Evolutionary conservation across 768 basidiomycete genomes (phyloP).

Genomic region (Leucocoprinus sp.): DNA sequence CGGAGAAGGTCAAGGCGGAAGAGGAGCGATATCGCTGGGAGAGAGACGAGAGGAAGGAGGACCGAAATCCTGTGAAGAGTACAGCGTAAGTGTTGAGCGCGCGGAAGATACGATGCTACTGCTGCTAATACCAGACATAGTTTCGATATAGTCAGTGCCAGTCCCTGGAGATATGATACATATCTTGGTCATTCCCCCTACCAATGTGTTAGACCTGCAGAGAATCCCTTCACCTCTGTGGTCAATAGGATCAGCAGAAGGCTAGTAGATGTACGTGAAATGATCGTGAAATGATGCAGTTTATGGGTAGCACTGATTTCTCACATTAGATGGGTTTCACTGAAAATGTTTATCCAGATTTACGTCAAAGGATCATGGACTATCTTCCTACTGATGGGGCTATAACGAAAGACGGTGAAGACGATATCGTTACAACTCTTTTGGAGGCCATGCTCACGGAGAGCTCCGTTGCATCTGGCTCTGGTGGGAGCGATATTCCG

Average conservation of each 20-base stretch:
- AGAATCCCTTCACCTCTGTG: slow-evolving; percentile 31
- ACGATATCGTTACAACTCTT: slow-evolving; percentile 56
- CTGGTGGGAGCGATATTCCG: slow-evolving; percentile 26
- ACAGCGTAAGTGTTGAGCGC: slow-evolving; percentile 3
- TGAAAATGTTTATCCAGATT: slow-evolving; percentile 42
- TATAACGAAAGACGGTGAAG: slow-evolving; percentile 48
- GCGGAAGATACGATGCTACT: slow-evolving; percentile 19
- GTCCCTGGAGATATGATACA: slow-evolving; percentile 28
- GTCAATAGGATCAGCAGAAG: slow-evolving; percentile 45
- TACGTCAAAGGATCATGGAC: slow-evolving; percentile 41
- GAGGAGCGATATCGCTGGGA: slow-evolving; percentile 64
- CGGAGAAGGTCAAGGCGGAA: slow-evolving; percentile 63
- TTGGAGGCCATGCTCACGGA: slow-evolving; percentile 45
- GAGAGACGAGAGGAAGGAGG: slow-evolving; percentile 39
- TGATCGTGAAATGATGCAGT: background rate
- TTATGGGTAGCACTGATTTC: slow-evolving; percentile 10
- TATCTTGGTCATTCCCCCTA: slow-evolving; percentile 28
- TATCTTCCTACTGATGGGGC: slow-evolving; percentile 36
- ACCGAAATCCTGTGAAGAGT: slow-evolving; percentile 19
- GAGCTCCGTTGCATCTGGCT: slow-evolving; percentile 27
- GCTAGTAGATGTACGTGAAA: slow-evolving; percentile 51
- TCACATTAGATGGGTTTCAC: slow-evolving; percentile 66
- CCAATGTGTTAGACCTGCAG: slow-evolving; percentile 20
- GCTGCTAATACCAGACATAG: slow-evolving; percentile 55
- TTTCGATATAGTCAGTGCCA: slow-evolving; percentile 52